These are phyloP conservation scores for Brettanomyces nanus DNA, from an alignment of 805 yeast species.

Conservation along the genomic window DNA sequence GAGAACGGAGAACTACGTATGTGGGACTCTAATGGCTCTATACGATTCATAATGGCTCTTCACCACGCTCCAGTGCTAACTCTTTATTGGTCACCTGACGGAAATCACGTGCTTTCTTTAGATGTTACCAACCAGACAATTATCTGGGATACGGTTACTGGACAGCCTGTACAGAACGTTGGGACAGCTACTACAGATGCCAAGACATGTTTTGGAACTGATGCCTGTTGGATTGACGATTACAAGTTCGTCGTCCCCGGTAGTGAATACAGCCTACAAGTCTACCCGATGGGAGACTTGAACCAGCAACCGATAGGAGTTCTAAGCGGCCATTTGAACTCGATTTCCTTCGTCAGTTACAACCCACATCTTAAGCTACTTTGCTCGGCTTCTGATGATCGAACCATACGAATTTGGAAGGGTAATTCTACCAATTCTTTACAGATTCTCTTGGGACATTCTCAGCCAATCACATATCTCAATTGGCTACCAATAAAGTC, in stretches of 20 bases:
- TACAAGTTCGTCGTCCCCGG: constrained; percentile 68
- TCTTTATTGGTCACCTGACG: constrained; percentile 52
- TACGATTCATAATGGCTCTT: constrained; percentile 45
- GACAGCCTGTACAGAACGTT: constrained; percentile 36
- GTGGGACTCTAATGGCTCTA: constrained; percentile 69
- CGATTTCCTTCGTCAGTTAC: constrained; percentile 49
- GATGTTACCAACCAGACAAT: constrained; percentile 48
- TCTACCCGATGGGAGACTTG: constrained; percentile 37
- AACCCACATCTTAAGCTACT: constrained; percentile 44
- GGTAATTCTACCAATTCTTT: constrained; percentile 49
- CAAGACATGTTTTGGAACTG: constrained; percentile 32
- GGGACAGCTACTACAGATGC: constrained; percentile 8
- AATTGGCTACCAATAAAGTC: constrained; percentile 41
- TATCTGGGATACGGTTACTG: constrained; percentile 60
- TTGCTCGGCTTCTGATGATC: constrained; percentile 75
- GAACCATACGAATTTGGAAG: constrained; percentile 65
- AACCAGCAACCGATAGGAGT: constrained; percentile 39
- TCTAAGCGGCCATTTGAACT: constrained; percentile 57
- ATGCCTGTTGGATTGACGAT: constrained; percentile 68
- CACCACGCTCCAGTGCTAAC: constrained; percentile 49
- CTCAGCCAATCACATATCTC: constrained; percentile 47
- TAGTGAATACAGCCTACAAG: constrained; percentile 40
- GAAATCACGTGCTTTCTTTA: constrained; percentile 46
- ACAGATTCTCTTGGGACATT: constrained; percentile 43
- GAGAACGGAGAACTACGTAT: constrained; percentile 66